A percentile compares a stretch with the other conserved stretches of the same genome.
Evolutionary conservation across 768 basidiomycete species (phyloP).

Genomic region (Rhodotorula taiwanensis): DNA sequence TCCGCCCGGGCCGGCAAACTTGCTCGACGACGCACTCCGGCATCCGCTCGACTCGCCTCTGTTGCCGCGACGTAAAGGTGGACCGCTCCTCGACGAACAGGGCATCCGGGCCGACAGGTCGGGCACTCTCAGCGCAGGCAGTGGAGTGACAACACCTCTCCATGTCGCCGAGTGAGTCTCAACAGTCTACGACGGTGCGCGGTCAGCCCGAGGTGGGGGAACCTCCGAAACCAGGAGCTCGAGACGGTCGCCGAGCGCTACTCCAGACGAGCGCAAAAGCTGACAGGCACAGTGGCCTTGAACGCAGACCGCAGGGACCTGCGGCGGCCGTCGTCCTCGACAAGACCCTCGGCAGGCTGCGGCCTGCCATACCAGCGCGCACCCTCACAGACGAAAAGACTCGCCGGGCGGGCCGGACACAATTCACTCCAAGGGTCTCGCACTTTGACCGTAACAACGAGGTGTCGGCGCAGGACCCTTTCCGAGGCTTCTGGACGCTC

Average conservation of each 20-base stretch:
- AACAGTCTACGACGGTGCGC: no score
- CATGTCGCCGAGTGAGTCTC: no score
- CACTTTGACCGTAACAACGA: constrained; percentile 76
- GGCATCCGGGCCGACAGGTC: not conserved
- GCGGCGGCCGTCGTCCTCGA: constrained; percentile 14
- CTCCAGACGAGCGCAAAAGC: no score
- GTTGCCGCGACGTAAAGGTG: not conserved
- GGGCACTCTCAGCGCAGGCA: accelerated
- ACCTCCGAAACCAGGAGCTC: no score
- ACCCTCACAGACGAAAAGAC: constrained; percentile 17
- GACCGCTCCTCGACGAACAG: not conserved
- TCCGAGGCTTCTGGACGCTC: constrained; percentile 76
- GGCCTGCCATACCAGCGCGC: constrained; percentile 1
- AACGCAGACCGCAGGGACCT: not conserved
- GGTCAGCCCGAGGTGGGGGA: no score
- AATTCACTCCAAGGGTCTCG: constrained; percentile 75
- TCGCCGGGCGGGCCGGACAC: not conserved
- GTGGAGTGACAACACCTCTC: no score
- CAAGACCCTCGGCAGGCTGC: not conserved
- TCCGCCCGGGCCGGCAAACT: not conserved
- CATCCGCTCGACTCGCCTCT: not conserved
- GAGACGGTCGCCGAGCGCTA: no score
- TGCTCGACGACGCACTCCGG: not conserved
- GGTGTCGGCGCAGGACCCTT: constrained; percentile 60
- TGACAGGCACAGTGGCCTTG: not conserved